phyloP scores from a whole-genome alignment of 2,329 filamentous ascomycete genomes.

The Ophiobolus disseminans region DNA sequence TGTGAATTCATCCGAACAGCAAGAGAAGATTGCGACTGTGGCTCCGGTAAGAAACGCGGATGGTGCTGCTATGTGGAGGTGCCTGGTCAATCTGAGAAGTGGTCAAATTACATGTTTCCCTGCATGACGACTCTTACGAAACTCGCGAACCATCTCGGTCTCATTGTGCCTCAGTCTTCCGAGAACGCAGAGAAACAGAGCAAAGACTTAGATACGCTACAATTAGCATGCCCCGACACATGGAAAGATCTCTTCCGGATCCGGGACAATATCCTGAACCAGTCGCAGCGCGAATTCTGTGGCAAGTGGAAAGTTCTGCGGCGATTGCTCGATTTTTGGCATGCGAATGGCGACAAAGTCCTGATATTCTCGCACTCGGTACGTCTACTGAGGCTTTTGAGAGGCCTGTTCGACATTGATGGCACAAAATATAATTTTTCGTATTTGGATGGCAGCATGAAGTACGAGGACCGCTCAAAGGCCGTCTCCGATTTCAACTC shows the following conservation, averaged over 20 bases:
- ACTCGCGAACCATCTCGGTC: conserved; percentile 88
- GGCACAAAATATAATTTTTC: conserved; percentile 79
- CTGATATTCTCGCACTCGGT: conserved; percentile 95
- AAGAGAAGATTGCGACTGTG: conserved; percentile 73
- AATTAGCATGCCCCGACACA: conserved; percentile 74
- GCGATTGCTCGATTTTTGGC: conserved; percentile 88
- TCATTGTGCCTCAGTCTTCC: conserved; percentile 73
- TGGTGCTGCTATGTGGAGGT: conserved; percentile 77
- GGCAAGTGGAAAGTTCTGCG: conserved; percentile 95
- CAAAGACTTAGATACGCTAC: conserved; percentile 77
- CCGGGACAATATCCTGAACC: conserved; percentile 78
- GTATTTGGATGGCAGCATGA: conserved; percentile 86
- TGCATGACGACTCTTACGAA: conserved; percentile 84
- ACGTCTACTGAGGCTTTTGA: conserved; percentile 80
- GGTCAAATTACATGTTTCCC: conserved; percentile 84
- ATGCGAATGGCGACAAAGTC: conserved; percentile 89
- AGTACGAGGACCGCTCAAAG: conserved; percentile 80
- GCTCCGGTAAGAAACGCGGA: conserved; percentile 72
- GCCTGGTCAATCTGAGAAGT: conserved; percentile 63
- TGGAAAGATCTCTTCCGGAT: conserved; percentile 78
- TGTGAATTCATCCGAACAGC: conserved; percentile 73
- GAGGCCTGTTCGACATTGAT: conserved; percentile 84
- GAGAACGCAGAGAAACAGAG: conserved; percentile 75
- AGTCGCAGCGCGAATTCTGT: conserved; percentile 88
- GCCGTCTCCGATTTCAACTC: conserved; percentile 92